Evolutionary conservation across 2,329 filamentous ascomycete genomes (phyloP).

Genomic region (Fusarium pseudonygamai): DNA sequence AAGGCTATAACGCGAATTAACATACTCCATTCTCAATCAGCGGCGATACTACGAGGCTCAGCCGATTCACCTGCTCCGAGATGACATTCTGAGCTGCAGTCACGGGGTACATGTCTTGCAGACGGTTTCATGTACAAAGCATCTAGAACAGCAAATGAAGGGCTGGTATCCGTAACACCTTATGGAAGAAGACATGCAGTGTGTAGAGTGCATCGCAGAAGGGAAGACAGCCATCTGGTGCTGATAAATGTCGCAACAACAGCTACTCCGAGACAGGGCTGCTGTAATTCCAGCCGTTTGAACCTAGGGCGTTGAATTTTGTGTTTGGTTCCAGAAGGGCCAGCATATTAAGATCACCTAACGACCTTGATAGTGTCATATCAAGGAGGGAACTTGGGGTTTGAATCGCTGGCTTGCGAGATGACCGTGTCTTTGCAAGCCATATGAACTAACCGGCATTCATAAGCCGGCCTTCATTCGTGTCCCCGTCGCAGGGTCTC

Average conservation of each 20-base stretch:
- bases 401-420: neutral
- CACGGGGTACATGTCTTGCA: neutral
- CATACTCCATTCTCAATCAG: neutral
- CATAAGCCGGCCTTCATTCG: neutral
- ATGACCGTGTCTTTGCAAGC: neutral
- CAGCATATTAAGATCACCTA: neutral
- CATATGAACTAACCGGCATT: no score
- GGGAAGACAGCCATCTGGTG: neutral
- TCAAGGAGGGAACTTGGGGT: neutral
- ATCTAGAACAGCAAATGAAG: neutral
- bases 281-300: neutral
- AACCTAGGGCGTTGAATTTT: neutral
- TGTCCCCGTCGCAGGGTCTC: neutral
- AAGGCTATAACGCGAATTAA: neutral
- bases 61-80: neutral
- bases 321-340: neutral
- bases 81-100: neutral
- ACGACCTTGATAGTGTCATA: neutral
- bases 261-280: accelerated
- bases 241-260: neutral
- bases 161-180: neutral
- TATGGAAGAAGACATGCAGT: neutral
- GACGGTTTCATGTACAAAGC: neutral
- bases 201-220: neutral
- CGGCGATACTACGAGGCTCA: neutral